These are phyloP conservation scores for Xylariales sp. DNA, from an alignment of 2,329 filamentous ascomycete species.

Conservation along the genomic window DNA sequence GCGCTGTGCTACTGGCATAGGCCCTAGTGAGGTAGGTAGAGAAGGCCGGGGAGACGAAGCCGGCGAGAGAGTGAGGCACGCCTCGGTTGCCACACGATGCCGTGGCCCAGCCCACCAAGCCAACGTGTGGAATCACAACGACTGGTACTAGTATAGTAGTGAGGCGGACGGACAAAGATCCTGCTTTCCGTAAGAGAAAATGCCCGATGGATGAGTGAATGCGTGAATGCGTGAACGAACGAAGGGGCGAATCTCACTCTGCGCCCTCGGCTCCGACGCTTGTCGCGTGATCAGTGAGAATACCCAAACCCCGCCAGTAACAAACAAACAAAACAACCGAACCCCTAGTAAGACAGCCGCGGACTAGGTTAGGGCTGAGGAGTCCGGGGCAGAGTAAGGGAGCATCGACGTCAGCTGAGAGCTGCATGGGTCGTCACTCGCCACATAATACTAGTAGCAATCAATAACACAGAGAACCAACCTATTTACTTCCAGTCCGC, in stretches of 20 bases:
- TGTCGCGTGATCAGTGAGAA: constrained; percentile 1
- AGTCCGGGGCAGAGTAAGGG: neutral
- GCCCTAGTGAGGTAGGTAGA: too few species aligned
- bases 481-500: too few species aligned
- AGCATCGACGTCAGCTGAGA: constrained; percentile 19
- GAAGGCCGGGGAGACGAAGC: neutral
- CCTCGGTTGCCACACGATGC: neutral
- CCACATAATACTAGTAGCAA: neutral
- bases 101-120: neutral
- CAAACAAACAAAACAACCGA: neutral
- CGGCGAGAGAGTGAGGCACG: constrained; percentile 14
- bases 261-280: neutral
- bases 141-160: too few species aligned
- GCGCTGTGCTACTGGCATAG: too few species aligned
- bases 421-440: constrained; percentile 15
- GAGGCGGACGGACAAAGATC: constrained; percentile 2
- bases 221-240: too few species aligned
- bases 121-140: neutral
- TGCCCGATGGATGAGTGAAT: too few species aligned
- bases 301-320: neutral
- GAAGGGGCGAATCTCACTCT: neutral
- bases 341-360: neutral
- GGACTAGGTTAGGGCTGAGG: constrained; percentile 1
- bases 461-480: too few species aligned
- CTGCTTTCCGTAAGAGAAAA: neutral